Conservation (phyloP, 1,284 basidiomycete species). For the Cryptococcus sp. region DNA sequence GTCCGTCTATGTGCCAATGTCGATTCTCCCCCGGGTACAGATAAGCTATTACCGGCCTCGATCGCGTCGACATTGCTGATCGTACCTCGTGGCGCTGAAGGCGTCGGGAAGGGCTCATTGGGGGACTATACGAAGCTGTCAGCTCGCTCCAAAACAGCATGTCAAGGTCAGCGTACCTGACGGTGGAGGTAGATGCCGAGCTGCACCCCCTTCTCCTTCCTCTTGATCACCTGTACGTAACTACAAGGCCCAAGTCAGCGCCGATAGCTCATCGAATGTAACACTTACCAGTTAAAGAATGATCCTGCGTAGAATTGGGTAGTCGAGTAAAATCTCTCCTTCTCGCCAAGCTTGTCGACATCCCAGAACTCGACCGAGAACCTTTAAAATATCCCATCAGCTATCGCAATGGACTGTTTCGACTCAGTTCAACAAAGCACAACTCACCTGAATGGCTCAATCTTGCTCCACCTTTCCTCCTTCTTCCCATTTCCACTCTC, state of each 20-base stretch:
- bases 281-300: constrained; percentile 37
- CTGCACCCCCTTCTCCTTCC: constrained; percentile 68
- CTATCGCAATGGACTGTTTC: constrained; percentile 5
- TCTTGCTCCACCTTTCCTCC: constrained; percentile 46
- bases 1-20: neutral
- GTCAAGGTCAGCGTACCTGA: constrained; percentile 37
- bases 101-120: constrained; percentile 21
- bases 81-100: constrained; percentile 14
- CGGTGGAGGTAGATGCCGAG: constrained; percentile 88
- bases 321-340: constrained; percentile 62
- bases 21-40: neutral
- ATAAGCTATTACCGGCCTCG: neutral
- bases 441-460: constrained; percentile 66
- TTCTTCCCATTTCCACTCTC: constrained; percentile 3
- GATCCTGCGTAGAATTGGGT: constrained; percentile 56
- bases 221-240: constrained; percentile 79
- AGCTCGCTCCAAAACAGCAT: neutral
- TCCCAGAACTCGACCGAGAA: constrained; percentile 90
- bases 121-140: constrained; percentile 11
- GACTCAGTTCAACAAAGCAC: constrained; percentile 41
- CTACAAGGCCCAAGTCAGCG: constrained; percentile 48
- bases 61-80: neutral
- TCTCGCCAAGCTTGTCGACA: constrained; percentile 76
- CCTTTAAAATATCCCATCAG: constrained; percentile 38
- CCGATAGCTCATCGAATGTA: neutral